These are phyloP conservation scores for Desmodesmus armatus DNA, from an alignment of 139 green algal genomes.

Conservation along the genomic window DNA sequence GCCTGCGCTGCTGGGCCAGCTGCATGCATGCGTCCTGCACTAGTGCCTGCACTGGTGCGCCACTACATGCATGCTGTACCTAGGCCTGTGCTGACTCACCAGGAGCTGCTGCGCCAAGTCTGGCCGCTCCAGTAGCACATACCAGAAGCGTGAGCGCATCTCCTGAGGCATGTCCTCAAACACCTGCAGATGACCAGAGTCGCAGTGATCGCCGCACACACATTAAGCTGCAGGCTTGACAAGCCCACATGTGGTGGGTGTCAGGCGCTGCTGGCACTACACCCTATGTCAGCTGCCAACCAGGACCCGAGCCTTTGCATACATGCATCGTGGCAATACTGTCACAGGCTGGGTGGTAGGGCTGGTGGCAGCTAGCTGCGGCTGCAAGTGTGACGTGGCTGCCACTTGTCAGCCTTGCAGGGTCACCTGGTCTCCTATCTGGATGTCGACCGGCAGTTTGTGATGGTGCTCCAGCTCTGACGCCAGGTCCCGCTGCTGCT, in stretches of 20 bases:
- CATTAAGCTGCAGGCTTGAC: neutral
- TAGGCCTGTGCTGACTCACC: constrained; percentile 46
- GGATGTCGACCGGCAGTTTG: constrained; percentile 62
- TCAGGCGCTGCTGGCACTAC: neutral
- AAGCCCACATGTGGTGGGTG: neutral
- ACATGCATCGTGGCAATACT: no score
- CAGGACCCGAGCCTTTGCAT: no score
- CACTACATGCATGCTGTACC: no score
- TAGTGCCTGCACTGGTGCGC: no score
- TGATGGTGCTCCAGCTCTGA: constrained; percentile 49
- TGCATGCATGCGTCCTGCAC: neutral
- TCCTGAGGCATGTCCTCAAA: constrained; percentile 86
- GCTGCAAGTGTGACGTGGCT: no score
- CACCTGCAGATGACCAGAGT: constrained; percentile 45
- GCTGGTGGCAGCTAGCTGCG: no score
- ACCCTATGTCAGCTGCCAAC: no score
- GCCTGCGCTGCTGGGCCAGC: neutral
- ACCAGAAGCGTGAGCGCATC: constrained; percentile 85
- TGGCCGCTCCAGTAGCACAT: constrained; percentile 70
- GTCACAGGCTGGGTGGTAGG: no score
- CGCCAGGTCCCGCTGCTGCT: constrained; percentile 34
- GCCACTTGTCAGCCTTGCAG: neutral
- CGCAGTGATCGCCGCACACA: neutral
- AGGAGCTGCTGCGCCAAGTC: constrained; percentile 54
- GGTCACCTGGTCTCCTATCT: constrained; percentile 51